Evolutionary conservation across 441 rosid genomes (phyloP), one percentile per base, ranked within the genome.

Genomic region (Daphne laureola): DNA sequence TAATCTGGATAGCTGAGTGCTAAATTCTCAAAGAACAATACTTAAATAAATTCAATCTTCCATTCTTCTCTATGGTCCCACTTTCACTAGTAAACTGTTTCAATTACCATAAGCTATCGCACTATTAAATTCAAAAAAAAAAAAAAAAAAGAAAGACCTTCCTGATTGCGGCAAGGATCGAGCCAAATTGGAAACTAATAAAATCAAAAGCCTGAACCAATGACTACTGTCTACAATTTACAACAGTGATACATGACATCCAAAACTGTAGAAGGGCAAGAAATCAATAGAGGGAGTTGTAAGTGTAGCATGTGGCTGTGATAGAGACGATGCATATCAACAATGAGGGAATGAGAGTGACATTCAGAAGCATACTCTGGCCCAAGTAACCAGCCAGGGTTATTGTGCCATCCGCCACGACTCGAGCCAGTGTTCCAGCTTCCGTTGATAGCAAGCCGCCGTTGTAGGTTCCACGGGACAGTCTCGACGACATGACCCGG

Each of bases 391-490:
- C 99, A 4, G 87, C 98, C 65, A 94, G 36, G 0, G 99, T 94
- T 27, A 94, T 94, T 8, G 98, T 94, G 25, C 51, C 94, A 57
- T 94, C 98, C 4, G 99, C 98, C 31, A 94, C 82, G 5, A 90
- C 98, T 17, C 99, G 76, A 51, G 99, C 99, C 43, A 90, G 70
- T 0, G 98, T 94, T 16, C 99, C 98, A 0, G 99, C 99, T 73
- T 94, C 99, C 1, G 99, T 94, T 0, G 99, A 94, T 1, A 94
- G 81, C 42, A 94, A 70, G n/a, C 99, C 99, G 0, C 98, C 98
- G 46, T 94, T 94, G 82, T 80, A 94, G 5, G 99, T 94, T 69
- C 99, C 98, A 3, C 86, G 82, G 0, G 99, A 86, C 41, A 90
- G 94, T 71, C 99, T 78, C 15, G 98, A 90, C 12, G 99, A 90